These are phyloP conservation scores for Pyropia yezoensis DNA, from an alignment of 23 red algal genomes.

Conservation along the genomic window DNA sequence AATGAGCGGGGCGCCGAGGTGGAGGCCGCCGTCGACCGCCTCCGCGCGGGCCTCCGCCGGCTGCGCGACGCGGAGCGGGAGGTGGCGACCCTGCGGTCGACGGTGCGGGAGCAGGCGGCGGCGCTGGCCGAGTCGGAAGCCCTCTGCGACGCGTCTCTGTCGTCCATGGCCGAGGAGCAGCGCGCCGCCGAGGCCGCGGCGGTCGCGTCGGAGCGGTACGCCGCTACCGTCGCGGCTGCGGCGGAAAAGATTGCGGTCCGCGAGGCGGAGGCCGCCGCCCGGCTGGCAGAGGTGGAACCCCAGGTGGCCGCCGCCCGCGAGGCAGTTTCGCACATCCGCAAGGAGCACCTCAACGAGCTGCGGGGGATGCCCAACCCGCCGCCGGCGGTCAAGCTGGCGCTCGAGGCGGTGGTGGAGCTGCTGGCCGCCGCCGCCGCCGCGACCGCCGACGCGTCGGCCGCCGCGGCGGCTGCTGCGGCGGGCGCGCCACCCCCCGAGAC, in stretches of 20 bases:
- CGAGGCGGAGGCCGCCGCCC: constrained; percentile 28
- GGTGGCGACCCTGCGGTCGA: constrained; percentile 28
- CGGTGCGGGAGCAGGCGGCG: constrained; percentile 15
- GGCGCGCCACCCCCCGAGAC: too few species aligned
- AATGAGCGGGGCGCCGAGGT: constrained; percentile 39
- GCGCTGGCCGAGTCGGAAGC: constrained; percentile 21
- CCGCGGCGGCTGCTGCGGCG: too few species aligned
- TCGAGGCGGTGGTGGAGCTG: constrained; percentile 56
- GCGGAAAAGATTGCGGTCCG: constrained; percentile 18
- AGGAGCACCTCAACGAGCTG: constrained; percentile 51
- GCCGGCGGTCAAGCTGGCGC: constrained; percentile 27
- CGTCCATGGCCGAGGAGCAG: constrained; percentile 53
- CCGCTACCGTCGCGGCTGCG: constrained; percentile 30
- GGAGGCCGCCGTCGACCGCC: constrained; percentile 24
- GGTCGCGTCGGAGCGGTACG: constrained; percentile 38
- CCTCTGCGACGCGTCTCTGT: constrained; percentile 23
- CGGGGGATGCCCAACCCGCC: constrained; percentile 63
- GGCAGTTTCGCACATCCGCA: constrained; percentile 42
- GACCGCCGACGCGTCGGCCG: background rate
- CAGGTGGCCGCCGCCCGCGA: constrained; percentile 42
- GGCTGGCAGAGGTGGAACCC: constrained; percentile 30
- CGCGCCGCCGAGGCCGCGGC: constrained; percentile 48
- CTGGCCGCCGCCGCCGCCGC: constrained; percentile 15
- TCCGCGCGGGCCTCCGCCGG: constrained; percentile 30
- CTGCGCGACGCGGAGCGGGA: constrained; percentile 28